Conservation (phyloP, 257 asterid genomes). For the Gentiana straminea region DNA sequence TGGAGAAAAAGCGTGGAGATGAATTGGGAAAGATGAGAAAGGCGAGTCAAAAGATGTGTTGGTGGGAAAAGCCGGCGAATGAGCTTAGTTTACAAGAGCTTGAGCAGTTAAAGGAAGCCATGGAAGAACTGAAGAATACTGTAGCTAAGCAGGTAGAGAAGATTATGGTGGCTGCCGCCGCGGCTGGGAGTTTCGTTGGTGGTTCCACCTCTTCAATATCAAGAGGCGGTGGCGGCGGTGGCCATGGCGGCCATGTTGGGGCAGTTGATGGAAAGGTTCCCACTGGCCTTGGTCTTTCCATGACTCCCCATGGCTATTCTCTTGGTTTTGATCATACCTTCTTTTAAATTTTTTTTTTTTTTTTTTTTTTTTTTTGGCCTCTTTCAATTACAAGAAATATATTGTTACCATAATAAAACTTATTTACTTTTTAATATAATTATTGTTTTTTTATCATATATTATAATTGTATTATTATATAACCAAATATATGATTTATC, state of each 20-base stretch:
- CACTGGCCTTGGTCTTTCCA: constrained; percentile 23
- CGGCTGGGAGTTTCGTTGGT: constrained; percentile 8
- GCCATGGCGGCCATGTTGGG: too few relatives aligned
- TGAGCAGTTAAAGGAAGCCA: constrained; percentile 24
- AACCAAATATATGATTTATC: too few relatives aligned
- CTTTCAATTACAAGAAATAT: too few relatives aligned
- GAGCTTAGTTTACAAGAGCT: constrained; percentile 19
- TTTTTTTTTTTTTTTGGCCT: too few relatives aligned
- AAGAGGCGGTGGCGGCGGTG: too few relatives aligned
- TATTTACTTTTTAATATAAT: too few relatives aligned
- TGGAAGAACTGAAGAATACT: constrained; percentile 29
- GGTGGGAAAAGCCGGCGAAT: constrained; percentile 35
- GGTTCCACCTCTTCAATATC: neutral
- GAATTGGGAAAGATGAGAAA: constrained; percentile 17
- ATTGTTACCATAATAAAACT: too few relatives aligned
- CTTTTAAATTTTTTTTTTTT: neutral
- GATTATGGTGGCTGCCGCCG: neutral
- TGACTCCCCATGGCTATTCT: constrained; percentile 23
- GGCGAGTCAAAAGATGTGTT: constrained; percentile 14
- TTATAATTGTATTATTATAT: too few relatives aligned
- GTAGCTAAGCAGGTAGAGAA: constrained; percentile 18
- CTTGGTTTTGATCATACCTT: constrained; percentile 15
- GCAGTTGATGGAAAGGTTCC: constrained; percentile 9
- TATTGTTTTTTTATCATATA: too few relatives aligned
- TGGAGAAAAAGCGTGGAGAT: constrained; percentile 19